Conservation (phyloP, 2,329 filamentous ascomycete genomes). For the Taxawa tesnikishii region DNA sequence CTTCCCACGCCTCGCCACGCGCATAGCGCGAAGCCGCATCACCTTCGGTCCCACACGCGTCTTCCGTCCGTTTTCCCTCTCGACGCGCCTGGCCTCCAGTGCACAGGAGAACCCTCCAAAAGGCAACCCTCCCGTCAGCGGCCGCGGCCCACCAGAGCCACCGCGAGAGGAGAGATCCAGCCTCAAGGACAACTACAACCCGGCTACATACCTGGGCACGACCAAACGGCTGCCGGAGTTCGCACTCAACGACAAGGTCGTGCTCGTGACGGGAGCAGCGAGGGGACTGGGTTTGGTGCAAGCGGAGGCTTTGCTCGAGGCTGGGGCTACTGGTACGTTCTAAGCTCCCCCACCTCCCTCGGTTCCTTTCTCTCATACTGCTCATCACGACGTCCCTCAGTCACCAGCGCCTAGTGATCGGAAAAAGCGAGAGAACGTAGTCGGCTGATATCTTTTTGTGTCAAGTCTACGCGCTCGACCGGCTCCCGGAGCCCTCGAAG, state of each 20-base stretch:
- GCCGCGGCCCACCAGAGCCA: conserved; percentile 16
- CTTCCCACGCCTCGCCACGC: no score
- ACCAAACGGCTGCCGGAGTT: conserved; percentile 54
- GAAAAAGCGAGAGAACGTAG: no score
- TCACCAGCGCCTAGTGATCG: no score
- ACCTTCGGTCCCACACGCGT: no score
- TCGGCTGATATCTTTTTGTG: no score
- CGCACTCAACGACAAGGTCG: conserved; percentile 56
- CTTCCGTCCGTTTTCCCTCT: not conserved
- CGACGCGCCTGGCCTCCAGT: not conserved
- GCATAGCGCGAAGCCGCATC: no score
- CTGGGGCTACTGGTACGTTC: conserved; percentile 51
- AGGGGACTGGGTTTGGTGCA: conserved; percentile 63
- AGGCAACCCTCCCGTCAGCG: conserved; percentile 17
- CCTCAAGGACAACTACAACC: conserved; percentile 16
- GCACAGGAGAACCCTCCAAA: conserved; percentile 15
- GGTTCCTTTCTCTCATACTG: no score
- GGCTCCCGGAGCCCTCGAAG: conserved; percentile 43
- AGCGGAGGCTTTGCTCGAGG: conserved; percentile 61
- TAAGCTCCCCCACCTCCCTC: no score
- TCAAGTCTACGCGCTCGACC: conserved; percentile 57
- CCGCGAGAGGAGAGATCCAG: conserved; percentile 18
- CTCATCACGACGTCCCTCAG: no score
- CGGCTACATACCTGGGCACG: conserved; percentile 21
- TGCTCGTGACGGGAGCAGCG: conserved; percentile 59